Base-by-base conservation (phyloP, 179 eudicot genomes). In the Beta macrorhiza region DNA sequence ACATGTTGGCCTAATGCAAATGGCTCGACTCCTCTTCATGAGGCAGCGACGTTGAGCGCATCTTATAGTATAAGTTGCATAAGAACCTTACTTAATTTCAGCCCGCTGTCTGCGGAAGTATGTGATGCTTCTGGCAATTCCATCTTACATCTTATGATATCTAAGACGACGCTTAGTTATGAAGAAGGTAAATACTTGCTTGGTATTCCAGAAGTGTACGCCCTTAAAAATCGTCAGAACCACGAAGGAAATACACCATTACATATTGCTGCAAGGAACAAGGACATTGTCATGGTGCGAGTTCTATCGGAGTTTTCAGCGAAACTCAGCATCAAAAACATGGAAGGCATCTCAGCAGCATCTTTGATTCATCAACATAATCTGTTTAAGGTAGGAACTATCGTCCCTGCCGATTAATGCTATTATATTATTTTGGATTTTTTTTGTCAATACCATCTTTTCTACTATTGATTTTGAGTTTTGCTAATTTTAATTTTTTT, bases 1-100 rank as follows among this genome's bases (percentile, higher is more conserved):
- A 62, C 77, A 59, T 69, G 77, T 53, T 67, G 57, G 58, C 58
- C 3, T 14, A 77, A 83, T 16, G 12, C 42, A 14, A 49, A 68
- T 19, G 82, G 85, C 0, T 32, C 13, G 13, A 83, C 85, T 49
- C 85, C 85, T 49, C 80, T 83, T 7, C 80, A 67, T 51, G 44
- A 37, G 51, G 82, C 77, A 15, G 25, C 82, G 14, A 22, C 61
- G 1, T 44, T 79, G 0, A 25, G 13, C 13, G 8, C 45, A 6
- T 5, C 79, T 47, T 32, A 47, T 5, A 25, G 45, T 59, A 2
- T 74, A 3, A 1, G 0, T 7, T 59, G 0, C 58, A 74, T 73
- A 9, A 25, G 17, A 37, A 17, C 37, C 45, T 59, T 79, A 44
- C 80, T 79, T 0, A 37, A 59, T 3, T 25, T 79, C 65, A 4